Base-by-base conservation (phyloP, 345 rosid species). In the Citrus hindsii region DNA sequence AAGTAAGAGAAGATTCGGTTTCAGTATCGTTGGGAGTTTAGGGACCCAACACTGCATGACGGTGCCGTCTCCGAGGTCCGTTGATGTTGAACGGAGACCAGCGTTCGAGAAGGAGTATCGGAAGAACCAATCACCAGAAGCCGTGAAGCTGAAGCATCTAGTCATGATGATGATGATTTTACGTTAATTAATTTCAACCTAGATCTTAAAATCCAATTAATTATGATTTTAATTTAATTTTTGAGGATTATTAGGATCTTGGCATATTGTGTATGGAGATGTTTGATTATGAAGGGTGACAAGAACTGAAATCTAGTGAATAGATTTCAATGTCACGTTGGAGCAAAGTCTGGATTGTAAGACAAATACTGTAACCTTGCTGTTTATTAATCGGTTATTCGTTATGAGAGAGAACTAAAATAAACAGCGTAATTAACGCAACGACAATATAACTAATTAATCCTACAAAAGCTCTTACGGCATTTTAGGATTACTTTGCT, bases 1-100 rank as follows among this genome's bases (percentile, higher is more conserved):
- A 76, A 94, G 75, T 33, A 94, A 92, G 18, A 92, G 74, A 18
- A 91, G 94, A 28, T 85, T 83, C 1, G 95, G 97, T 76, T 79
- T 88, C 0, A 85, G 77, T 24, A 25, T 65, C 6, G 73, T 82
- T 19, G 53, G 83, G 38, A 0, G 32, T 67, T 85, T 88, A 13
- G 97, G 98, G 37, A 89, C 84, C 97, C 97, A 94, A 27, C 93
- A 88, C 56, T 89, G 95, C 92, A 94, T 86, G 25, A 82, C 74
- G 7, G 94, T 94, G 16, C 92, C 91, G 12, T 91, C 89, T 3
- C 88, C 82, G 10, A 94, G 85, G 73, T 88, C 89, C 16, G 87
- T 85, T 0, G 75, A 35, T 9, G 77, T 79, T 30, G 89, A 85
- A 4, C 89, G 88, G 62, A 90, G 88, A 59, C 92, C 93, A 32